Base-by-base conservation (phyloP, 352 stramenopile genomes). In the Pythium brassicae region DNA sequence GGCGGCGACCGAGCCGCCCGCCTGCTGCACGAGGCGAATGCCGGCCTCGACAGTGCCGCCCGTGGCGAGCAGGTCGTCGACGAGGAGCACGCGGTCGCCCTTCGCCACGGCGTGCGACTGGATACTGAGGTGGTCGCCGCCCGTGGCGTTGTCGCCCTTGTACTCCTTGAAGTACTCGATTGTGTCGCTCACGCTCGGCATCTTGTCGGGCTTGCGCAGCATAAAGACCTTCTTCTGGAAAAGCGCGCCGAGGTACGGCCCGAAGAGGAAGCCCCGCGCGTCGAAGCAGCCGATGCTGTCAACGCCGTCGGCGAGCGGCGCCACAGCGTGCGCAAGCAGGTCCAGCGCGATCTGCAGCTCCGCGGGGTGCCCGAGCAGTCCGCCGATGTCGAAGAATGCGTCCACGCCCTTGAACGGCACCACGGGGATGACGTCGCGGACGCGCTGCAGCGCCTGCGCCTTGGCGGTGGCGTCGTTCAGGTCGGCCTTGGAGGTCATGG, bases 201-300 rank as follows among this genome's bases (percentile, higher is more conserved):
- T 98, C 73, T 99, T 99, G 42, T 94, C 94, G 34, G 91, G 87
- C 73, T 99, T 99, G 61, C 97, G 86, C 66, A 99, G 91, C 96
- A 99, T 99, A 65, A 99, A 97, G 66, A 99, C 98, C 23, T 95
- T 96, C 67, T 98, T 98, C 54, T 97, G 86, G 60, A 99, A 86
- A n/a, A 78, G 81, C 46, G 97, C 76, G 19, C 94, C 97, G 53
- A 99, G 78, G 50, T 96, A 96, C 49, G 97, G 96, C 22, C 92
- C 96, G 47, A 99, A 94, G 26, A 99, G 75, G 62, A 99, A 99
- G n/a, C 96, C 96, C 35, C 96, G 87, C 44, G 96, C 95, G 71
- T 99, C 96, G 54, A 99, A 89, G 72, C 94, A 95, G 54, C 89
- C 88, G 47, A 97, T 96, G 48, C 72, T 74, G 64, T 89, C 72